Conservation (phyloP, 352 stramenopile species). For the Globisporangium radiosum region DNA sequence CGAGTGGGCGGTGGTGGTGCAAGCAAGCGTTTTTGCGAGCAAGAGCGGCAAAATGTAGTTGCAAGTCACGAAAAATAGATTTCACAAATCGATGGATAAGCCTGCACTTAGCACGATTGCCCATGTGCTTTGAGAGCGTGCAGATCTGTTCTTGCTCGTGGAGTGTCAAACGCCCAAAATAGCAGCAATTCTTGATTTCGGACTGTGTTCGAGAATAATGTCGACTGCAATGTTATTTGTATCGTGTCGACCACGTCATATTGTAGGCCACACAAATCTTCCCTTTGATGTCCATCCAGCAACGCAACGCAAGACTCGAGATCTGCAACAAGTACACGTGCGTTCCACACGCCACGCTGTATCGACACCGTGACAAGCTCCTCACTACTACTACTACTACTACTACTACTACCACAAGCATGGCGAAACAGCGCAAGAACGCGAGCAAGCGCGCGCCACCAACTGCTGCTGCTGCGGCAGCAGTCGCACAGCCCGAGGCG, state of each 20-base stretch:
- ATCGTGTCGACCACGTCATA: neutral
- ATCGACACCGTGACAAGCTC: too few species aligned
- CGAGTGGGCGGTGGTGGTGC: slow-evolving; percentile 5
- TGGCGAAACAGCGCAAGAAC: slow-evolving; percentile 12
- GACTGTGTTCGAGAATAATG: slow-evolving; percentile 1
- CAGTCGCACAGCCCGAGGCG: slow-evolving; percentile 19
- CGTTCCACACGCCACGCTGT: too few species aligned
- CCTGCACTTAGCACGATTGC: too few species aligned
- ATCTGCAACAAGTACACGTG: neutral
- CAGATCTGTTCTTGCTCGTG: neutral
- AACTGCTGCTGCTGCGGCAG: slow-evolving; percentile 1
- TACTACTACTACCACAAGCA: neutral
- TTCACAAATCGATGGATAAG: neutral
- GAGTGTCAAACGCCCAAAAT: neutral
- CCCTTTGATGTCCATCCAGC: neutral
- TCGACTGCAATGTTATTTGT: neutral
- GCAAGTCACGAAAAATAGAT: neutral
- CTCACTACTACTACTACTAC: too few species aligned
- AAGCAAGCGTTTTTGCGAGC: neutral
- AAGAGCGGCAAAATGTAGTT: neutral
- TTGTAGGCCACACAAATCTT: neutral
- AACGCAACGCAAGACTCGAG: neutral
- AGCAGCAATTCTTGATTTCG: neutral
- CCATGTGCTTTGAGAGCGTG: neutral
- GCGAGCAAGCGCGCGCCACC: slow-evolving; percentile 10